A percentile compares a stretch with the other conserved stretches of the same genome.
Evolutionary conservation across 2,329 filamentous ascomycete genomes (phyloP).

Genomic region (Achaetomium macrosporum): DNA sequence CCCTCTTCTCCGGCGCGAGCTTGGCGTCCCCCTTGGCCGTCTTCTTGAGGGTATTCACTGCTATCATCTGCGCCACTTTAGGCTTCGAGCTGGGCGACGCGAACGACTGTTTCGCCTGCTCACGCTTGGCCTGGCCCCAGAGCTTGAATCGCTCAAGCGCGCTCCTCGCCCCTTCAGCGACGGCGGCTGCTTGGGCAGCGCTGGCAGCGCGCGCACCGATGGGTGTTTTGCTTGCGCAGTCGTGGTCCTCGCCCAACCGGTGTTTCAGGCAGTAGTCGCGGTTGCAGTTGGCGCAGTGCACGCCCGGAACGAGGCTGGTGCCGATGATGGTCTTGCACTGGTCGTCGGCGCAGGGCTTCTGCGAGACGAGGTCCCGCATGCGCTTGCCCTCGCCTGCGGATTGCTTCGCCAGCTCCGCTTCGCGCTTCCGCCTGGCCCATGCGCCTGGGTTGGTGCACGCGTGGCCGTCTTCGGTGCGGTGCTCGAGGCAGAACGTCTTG

Average conservation of each 20-base stretch:
- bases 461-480: constrained; percentile 81
- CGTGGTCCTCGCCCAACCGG: constrained; percentile 71
- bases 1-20: constrained; percentile 71
- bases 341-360: constrained; percentile 63
- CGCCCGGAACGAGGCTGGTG: constrained; percentile 60
- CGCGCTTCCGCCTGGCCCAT: constrained; percentile 54
- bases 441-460: constrained; percentile 56
- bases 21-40: constrained; percentile 86
- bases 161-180: constrained; percentile 60
- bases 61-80: constrained; percentile 59
- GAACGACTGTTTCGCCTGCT: constrained; percentile 45
- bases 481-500: constrained; percentile 85
- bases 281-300: constrained; percentile 67
- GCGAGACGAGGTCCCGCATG: constrained; percentile 48
- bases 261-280: constrained; percentile 74
- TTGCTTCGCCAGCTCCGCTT: constrained; percentile 47
- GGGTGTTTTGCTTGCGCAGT: constrained; percentile 69
- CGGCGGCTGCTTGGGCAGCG: constrained; percentile 35
- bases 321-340: constrained; percentile 66
- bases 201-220: constrained; percentile 43
- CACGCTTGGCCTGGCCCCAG: constrained; percentile 68
- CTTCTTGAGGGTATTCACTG: constrained; percentile 74
- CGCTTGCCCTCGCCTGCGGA: constrained; percentile 50
- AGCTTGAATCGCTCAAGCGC: constrained; percentile 72
- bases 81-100: constrained; percentile 59